Conservation (phyloP, 306 rosid species). For the Sophora flavescens region DNA sequence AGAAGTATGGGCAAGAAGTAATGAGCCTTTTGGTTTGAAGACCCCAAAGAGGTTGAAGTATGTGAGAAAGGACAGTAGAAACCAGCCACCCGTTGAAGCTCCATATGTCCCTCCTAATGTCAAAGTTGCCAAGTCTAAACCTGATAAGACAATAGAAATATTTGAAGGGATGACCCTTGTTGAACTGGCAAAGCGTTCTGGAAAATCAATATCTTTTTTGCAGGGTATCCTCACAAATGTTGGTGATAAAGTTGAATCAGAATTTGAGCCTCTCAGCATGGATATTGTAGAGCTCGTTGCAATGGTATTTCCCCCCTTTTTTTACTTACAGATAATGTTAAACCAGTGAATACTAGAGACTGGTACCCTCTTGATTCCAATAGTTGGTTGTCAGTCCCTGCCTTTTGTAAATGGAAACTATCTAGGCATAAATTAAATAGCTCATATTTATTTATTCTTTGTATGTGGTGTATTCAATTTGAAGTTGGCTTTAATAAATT, state of each 20-base stretch:
- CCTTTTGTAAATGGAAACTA: conserved; percentile 9
- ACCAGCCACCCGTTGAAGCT: conserved; percentile 81
- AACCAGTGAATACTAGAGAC: conserved; percentile 38
- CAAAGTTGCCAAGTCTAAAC: conserved; percentile 54
- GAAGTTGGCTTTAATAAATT: not conserved
- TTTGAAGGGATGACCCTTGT: conserved; percentile 89
- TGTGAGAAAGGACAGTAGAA: conserved; percentile 57
- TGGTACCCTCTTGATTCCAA: conserved; percentile 27
- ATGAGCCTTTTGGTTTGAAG: conserved; percentile 63
- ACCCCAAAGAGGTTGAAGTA: conserved; percentile 71
- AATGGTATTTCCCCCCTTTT: conserved; percentile 72
- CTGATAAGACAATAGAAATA: conserved; percentile 78
- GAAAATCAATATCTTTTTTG: conserved; percentile 67
- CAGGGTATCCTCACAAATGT: conserved; percentile 75
- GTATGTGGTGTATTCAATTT: conserved; percentile 16
- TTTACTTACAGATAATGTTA: conserved; percentile 37
- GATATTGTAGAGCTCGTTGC: conserved; percentile 83
- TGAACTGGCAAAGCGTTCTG: conserved; percentile 86
- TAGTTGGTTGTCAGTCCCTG: conserved; percentile 22
- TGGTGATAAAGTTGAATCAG: conserved; percentile 85
- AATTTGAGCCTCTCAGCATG: conserved; percentile 82
- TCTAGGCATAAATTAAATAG: not conserved
- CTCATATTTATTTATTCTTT: conserved; percentile 34
- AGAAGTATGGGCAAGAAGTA: conserved; percentile 60
- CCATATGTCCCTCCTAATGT: conserved; percentile 73